Conservation (phyloP, 1,139 yeast species). For the Yamadazyma mexicana region DNA sequence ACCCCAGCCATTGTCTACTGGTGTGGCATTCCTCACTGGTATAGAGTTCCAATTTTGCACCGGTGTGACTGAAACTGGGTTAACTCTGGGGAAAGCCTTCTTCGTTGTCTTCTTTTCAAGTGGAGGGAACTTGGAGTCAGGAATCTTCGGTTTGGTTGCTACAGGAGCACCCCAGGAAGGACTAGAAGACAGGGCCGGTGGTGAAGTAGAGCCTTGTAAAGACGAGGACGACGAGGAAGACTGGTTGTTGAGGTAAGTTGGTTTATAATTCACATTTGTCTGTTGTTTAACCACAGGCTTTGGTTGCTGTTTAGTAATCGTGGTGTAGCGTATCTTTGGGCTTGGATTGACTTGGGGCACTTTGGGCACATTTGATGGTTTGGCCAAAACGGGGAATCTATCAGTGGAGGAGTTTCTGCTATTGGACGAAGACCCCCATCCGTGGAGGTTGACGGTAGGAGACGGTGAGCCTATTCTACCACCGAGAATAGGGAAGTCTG, state of each 20-base stretch:
- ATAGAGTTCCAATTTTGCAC: slow-evolving; percentile 15
- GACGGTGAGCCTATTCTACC: slow-evolving; percentile 20
- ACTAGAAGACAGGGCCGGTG: not conserved
- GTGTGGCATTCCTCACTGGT: slow-evolving; percentile 1
- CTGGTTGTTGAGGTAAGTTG: slow-evolving; percentile 30
- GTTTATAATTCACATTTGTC: slow-evolving; percentile 22
- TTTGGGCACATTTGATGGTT: slow-evolving; percentile 21
- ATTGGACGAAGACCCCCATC: slow-evolving; percentile 28
- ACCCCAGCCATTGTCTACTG: slow-evolving; percentile 13
- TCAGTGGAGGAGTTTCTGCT: slow-evolving; percentile 26
- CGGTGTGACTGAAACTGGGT: slow-evolving; percentile 21
- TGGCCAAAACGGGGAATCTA: slow-evolving; percentile 55
- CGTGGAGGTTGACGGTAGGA: slow-evolving; percentile 20
- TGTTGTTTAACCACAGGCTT: slow-evolving; percentile 16
- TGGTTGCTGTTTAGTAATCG: slow-evolving; percentile 26
- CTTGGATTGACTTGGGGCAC: slow-evolving; percentile 12
- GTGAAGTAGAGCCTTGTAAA: not conserved
- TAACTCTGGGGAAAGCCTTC: slow-evolving; percentile 41
- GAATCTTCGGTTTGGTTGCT: slow-evolving; percentile 5
- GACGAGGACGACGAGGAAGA: slow-evolving; percentile 8
- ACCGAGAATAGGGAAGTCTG: slow-evolving; percentile 36
- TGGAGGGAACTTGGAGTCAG: slow-evolving; percentile 37
- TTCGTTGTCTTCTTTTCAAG: slow-evolving; percentile 37
- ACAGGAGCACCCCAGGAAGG: slow-evolving; percentile 5
- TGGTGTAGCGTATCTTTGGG: slow-evolving; percentile 43